Evolutionary conservation across 371 early-diverging fungal genomes (phyloP).

Genomic region (Capillidium heterosporum): DNA sequence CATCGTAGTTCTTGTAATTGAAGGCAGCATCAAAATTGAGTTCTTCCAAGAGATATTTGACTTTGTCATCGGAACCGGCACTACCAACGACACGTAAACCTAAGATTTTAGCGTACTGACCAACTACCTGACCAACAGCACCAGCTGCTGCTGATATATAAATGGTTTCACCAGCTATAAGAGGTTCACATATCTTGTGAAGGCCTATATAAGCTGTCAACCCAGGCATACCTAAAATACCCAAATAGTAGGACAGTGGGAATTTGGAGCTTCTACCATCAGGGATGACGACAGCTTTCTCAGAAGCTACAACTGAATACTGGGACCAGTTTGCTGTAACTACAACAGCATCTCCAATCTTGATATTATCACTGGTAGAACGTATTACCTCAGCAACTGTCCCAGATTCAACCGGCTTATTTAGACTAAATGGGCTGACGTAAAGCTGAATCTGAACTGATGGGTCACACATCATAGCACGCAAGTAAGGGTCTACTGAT

Average conservation of each 20-base stretch:
- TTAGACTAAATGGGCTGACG: neutral
- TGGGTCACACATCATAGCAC: neutral
- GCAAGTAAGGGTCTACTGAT: neutral
- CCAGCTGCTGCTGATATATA: neutral
- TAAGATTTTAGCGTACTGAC: neutral
- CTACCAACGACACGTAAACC: neutral
- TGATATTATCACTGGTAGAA: neutral
- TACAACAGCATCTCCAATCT: neutral
- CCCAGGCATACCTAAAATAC: neutral
- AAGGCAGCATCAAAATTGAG: neutral
- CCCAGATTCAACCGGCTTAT: neutral
- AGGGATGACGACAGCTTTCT: neutral
- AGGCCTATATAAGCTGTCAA: neutral
- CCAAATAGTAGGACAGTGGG: neutral
- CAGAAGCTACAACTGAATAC: neutral
- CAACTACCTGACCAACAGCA: neutral
- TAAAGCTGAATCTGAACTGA: neutral
- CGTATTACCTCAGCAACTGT: neutral
- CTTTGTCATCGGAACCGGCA: neutral
- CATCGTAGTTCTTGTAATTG: neutral
- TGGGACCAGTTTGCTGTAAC: neutral
- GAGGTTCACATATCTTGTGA: neutral
- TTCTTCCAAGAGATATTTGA: neutral
- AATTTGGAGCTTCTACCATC: neutral
- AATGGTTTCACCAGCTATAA: neutral